These are phyloP conservation scores for Citeromyces matritensis DNA, from an alignment of 805 yeast species.

Conservation along the genomic window DNA sequence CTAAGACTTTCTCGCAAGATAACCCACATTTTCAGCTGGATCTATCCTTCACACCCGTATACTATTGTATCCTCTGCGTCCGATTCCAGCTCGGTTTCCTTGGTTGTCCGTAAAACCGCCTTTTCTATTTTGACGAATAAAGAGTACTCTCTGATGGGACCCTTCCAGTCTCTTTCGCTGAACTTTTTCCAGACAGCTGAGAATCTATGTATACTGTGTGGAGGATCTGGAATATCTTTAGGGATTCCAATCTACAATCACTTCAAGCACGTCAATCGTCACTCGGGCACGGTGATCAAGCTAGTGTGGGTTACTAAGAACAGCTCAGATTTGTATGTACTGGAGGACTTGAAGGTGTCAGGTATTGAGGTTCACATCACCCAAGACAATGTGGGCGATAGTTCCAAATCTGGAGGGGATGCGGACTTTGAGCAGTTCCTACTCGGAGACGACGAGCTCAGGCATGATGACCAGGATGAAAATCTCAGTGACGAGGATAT, in stretches of 20 bases:
- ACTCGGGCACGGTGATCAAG: slow-evolving; percentile 14
- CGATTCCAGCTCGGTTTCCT: slow-evolving; percentile 19
- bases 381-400: slow-evolving; percentile 1
- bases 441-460: slow-evolving; percentile 3
- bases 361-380: slow-evolving; percentile 22
- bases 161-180: slow-evolving; percentile 22
- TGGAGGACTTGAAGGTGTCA: slow-evolving; percentile 19
- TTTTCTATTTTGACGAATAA: slow-evolving; percentile 16
- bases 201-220: slow-evolving; percentile 40
- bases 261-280: slow-evolving; percentile 12
- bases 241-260: slow-evolving; percentile 37
- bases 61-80: slow-evolving; percentile 34
- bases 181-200: slow-evolving; percentile 32
- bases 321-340: slow-evolving; percentile 28
- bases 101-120: slow-evolving; percentile 28
- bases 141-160: slow-evolving; percentile 21
- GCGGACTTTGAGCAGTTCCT: slow-evolving; percentile 3
- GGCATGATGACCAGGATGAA: slow-evolving; percentile 1
- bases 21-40: slow-evolving; percentile 21
- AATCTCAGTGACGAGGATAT: slow-evolving; percentile 7
- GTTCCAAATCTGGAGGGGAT: slow-evolving; percentile 1
- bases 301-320: slow-evolving; percentile 41
- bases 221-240: slow-evolving; percentile 63
- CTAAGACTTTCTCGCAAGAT: slow-evolving; percentile 18
- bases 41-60: slow-evolving; percentile 54